phyloP scores from a whole-genome alignment of 2,329 filamentous ascomycete genomes.

The Pseudogymnoascus sp. region DNA sequence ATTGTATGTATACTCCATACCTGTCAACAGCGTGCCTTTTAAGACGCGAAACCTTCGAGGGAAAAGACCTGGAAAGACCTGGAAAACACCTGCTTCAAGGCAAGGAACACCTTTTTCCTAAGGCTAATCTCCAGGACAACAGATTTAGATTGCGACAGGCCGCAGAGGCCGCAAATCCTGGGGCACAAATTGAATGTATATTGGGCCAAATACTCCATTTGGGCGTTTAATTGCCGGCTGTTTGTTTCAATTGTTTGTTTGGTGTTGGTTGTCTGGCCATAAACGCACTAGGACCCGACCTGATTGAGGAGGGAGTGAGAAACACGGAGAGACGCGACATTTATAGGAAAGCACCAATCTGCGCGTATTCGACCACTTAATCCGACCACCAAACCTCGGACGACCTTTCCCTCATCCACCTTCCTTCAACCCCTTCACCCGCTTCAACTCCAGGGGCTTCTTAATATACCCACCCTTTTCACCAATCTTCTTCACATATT shows the following conservation, averaged over 20 bases:
- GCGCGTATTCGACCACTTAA: constrained; percentile 7
- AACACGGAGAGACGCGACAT: constrained; percentile 7
- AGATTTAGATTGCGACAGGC: constrained; percentile 6
- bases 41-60: not conserved
- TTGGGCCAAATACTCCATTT: constrained; percentile 3
- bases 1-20: not conserved
- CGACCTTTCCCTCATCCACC: constrained; percentile 5
- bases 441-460: not conserved
- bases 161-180: constrained; percentile 4
- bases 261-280: constrained; percentile 7
- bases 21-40: not conserved
- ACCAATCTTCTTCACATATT: constrained; percentile 1
- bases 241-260: constrained; percentile 7
- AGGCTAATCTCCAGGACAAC: constrained; percentile 2
- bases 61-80: not conserved
- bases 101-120: not conserved
- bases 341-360: constrained; percentile 7
- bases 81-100: not conserved
- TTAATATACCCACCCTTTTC: not conserved
- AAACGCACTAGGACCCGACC: constrained; percentile 5
- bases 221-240: constrained; percentile 8
- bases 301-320: constrained; percentile 1
- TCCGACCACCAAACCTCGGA: constrained; percentile 9
- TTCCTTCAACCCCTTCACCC: not conserved
- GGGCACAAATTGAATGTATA: constrained; percentile 5